Evolutionary conservation across 768 basidiomycete species (phyloP).

Genomic region (Phaeolepiota aurea): DNA sequence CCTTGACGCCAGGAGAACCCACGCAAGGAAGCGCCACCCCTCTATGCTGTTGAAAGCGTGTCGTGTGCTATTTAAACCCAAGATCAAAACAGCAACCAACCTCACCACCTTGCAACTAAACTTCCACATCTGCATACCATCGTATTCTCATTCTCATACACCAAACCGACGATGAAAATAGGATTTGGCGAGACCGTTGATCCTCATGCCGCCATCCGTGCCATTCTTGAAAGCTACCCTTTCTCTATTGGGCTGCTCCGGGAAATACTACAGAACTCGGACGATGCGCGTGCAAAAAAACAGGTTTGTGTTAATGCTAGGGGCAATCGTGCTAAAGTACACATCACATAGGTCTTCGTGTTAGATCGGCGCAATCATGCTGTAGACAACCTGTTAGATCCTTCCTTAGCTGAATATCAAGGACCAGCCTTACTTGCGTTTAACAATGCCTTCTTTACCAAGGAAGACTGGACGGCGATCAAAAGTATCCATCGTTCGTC

Average conservation of each 20-base stretch:
- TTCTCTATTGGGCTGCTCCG: conserved; percentile 34
- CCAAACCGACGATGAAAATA: conserved; percentile 10
- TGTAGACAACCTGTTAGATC: conserved; percentile 14
- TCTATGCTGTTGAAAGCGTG: too few relatives aligned
- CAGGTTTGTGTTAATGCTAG: conserved; percentile 22
- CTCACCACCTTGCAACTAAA: too few relatives aligned
- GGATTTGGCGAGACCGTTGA: conserved; percentile 12
- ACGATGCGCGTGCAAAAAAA: conserved; percentile 36
- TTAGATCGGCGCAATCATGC: conserved; percentile 28
- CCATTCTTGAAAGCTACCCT: conserved; percentile 34
- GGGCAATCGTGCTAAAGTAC: background rate
- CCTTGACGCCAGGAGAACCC: too few relatives aligned
- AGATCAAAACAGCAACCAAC: too few relatives aligned
- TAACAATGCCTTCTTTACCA: conserved; percentile 33
- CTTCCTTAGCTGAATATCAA: conserved; percentile 20
- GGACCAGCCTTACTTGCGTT: conserved; percentile 39
- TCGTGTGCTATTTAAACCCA: too few relatives aligned
- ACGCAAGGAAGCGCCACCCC: too few relatives aligned
- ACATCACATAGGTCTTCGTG: conserved; percentile 26
- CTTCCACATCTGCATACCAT: too few relatives aligned
- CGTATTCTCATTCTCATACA: too few relatives aligned
- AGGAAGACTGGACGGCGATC: conserved; percentile 36
- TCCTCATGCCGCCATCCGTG: conserved; percentile 13
- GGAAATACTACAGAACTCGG: conserved; percentile 40
- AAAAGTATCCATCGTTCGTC: conserved; percentile 35